Base-by-base conservation (phyloP, 2,329 filamentous ascomycete species). In the Monosporascus cannonballus region DNA sequence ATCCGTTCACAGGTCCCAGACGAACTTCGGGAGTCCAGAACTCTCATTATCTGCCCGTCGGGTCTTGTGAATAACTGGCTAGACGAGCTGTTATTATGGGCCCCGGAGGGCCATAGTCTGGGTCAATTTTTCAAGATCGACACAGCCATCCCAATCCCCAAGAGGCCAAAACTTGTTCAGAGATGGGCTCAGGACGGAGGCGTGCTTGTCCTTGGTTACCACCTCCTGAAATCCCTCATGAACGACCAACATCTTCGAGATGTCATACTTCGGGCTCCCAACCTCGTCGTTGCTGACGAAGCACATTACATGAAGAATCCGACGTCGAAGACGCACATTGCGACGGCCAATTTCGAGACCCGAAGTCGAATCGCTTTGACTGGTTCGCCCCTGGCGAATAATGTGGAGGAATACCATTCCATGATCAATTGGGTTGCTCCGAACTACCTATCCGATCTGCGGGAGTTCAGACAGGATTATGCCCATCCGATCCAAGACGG, bases 351-450 rank as follows among this genome's bases (percentile, higher is more conserved):
- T 11, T 86, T 96, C 64, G 75, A 67, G 54, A 88, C 90, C 0
- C 80, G 74, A 51, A 85, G 79, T 54, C 84, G 91, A 11, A 88
- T 96, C 58, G 92, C 90, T 6, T 75, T 96, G 56, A 96, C 91
- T 1, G 92, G 91, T 1, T 93, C 91, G 0, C 92, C 92, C 1
- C 74, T 96, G 49, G 85, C 89, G 4, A 96, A 96, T 64, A 88
- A 90, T 49, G 83, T 96, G 0, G 74, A 80, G 27, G 92, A 96
- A 61, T 96, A 96, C 64, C 90, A 86, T 64, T 74, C 84, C n/a
- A 89, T 96, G 82, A 86, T 96, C 53, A 81, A 92, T 57, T 96
- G 90, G 90, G 84, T 94, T 49, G 85, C 89, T 1, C 88, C 89
- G 0, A 83, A 82, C 24, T 96, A 89, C 65, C 76, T 96, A 3